phyloP scores from a whole-genome alignment of 2,329 filamentous ascomycete genomes.

The Colletotrichum sp. region DNA sequence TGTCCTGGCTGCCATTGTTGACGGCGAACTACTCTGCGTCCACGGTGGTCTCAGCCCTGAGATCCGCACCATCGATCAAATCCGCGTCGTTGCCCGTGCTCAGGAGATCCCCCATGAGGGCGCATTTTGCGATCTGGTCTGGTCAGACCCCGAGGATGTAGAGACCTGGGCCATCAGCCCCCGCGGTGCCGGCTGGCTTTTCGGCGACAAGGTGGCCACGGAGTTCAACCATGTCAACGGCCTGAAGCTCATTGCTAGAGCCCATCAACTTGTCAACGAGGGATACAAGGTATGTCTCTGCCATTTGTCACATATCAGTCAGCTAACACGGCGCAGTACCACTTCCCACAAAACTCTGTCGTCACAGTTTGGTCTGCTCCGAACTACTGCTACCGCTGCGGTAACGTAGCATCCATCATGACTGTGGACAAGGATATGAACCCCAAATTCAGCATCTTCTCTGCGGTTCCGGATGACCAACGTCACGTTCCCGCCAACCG shows the following conservation, averaged over 20 bases:
- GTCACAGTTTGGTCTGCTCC: constrained; percentile 98
- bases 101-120: constrained; percentile 98
- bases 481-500: constrained; percentile 78
- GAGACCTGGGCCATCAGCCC: constrained; percentile 97
- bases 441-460: constrained; percentile 92
- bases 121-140: constrained; percentile 96
- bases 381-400: constrained; percentile 94
- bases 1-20: constrained; percentile 94
- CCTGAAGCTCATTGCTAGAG: constrained; percentile 92
- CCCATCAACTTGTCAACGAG: constrained; percentile 98
- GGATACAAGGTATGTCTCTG: constrained; percentile 79
- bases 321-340: constrained; percentile 63
- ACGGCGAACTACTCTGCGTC: constrained; percentile 97
- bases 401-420: constrained; percentile 97
- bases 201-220: constrained; percentile 95
- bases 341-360: constrained; percentile 93
- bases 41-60: constrained; percentile 89
- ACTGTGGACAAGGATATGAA: constrained; percentile 84
- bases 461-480: constrained; percentile 84
- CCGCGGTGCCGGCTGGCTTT: constrained; percentile 95
- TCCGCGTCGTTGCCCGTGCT: constrained; percentile 96
- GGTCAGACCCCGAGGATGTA: constrained; percentile 96
- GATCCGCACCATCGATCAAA: constrained; percentile 98
- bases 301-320: constrained; percentile 21
- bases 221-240: constrained; percentile 98